Evolutionary conservation across 2,329 filamentous ascomycete species (phyloP), one percentile per base, ranked within the genome.

Genomic region (Penicillium sp.): DNA sequence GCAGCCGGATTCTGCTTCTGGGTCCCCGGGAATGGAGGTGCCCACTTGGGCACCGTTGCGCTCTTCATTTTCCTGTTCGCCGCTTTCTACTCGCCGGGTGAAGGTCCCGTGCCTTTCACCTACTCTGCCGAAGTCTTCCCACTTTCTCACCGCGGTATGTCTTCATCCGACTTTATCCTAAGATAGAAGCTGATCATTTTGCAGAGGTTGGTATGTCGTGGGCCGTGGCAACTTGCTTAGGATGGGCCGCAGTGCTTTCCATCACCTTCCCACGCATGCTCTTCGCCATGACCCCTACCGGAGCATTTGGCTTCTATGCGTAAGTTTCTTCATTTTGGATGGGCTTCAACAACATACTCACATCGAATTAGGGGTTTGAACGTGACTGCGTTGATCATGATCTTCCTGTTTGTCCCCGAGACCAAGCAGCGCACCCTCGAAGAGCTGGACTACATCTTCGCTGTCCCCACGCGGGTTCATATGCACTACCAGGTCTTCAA

Each of bases 1-100:
- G 81, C 81, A 0, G 82, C 81, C n/a, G 84, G 81, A 4, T 76
- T 86, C 42, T 82, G 78, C 60, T 83, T 81, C 46, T 74, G 81
- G 35, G 77, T 85, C 18, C 71, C 72, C 0, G 56, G 61, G 25
- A 61, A 68, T 0, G 72, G 64, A 20, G 75, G 63, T 0, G 74
- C 76, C 0, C 77, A 80, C 50, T 73, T 83, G 11, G 81, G 71
- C 0, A 66, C 81, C 0, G 79, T 86, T 40, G 81, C 82, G 0
- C 66, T 85, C 4, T 86, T 87, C 54, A 74, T 87, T 55, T 88
- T 83, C 69, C 65, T 88, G 13, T 88, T 87, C 56, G 81, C 79
- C 1, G 81, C 81, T 6, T 84, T 84, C 63, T 86, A 86, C 70
- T 84, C 81, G 0, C 81, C 82, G 0, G 83, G 80, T 2, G 86